Evolutionary conservation across 2,329 filamentous ascomycete species (phyloP), one percentile per base, ranked within the genome.

Genomic region (Epichloe sylvatica): DNA sequence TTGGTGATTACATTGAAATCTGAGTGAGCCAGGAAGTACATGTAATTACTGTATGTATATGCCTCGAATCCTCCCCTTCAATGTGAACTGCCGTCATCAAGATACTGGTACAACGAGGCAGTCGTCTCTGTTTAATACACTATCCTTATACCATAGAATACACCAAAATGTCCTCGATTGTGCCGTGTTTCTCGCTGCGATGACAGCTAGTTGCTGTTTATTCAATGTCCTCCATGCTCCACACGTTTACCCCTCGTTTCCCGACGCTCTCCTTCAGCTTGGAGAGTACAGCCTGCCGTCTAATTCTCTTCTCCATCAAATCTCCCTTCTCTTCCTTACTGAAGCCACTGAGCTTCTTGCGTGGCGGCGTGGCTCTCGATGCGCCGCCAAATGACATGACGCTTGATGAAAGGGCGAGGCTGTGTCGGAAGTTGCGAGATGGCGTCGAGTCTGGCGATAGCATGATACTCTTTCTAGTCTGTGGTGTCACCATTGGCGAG

Each of bases 271-370:
- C 62, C 63, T 67, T 71, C 46, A 83, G 62, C 60, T 75, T 76
- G 34, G 65, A 65, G 30, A 79, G 64, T 8, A 80, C 72, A 3
- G 69, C 73, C 57, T 71, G 71, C 55, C 77, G 69, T 53, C 68
- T 73, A n/a, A 70, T 70, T 53, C 71, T 65, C 62, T 75, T 77
- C 51, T 71, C 69, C 63, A 73, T 78, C 50, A 83, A 61, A 30
- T 70, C 69, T 30, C 65, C 66, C 67, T 80, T 82, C 60, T 84
- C 81, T 47, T 74, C 70, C 34, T 69, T 67, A 51, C 72, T 78
- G 56, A 78, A 83, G 17, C 77, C 77, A 52, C 72, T 80, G 50
- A 83, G 57, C 69, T 81, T 83, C 68, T 77, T 81, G 41, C 78
- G 67, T 2, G 77, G 74, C 25, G 77, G 69, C 19, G 74, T 74